phyloP scores from a whole-genome alignment of 176 grass and related monocot genomes.

The Oropetium thomaeum region DNA sequence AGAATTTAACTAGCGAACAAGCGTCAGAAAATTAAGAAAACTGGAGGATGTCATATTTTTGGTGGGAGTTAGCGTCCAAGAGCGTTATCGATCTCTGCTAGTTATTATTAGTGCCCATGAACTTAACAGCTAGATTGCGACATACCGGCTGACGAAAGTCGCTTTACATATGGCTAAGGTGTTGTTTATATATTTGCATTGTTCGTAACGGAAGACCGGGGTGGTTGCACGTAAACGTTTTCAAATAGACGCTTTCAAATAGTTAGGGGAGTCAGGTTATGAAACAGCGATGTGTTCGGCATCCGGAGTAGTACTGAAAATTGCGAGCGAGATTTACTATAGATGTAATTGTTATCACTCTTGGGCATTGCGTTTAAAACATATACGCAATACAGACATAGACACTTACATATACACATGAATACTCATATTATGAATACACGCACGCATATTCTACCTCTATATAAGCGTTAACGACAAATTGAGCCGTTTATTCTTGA shows the following conservation, averaged over 20 bases:
- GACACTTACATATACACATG: no score
- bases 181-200: conserved; percentile 14
- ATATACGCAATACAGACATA: no score
- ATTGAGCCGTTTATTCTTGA: no score
- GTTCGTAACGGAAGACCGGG: conserved; percentile 24
- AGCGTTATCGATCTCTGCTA: neutral
- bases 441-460: no score
- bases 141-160: conserved; percentile 2
- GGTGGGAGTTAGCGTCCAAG: conserved; percentile 30
- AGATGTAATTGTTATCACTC: no score
- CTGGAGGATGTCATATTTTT: no score
- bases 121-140: conserved; percentile 12
- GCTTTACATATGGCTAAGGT: neutral
- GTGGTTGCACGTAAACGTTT: neutral
- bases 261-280: neutral
- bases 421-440: no score
- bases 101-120: neutral
- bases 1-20: no score
- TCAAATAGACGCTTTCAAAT: conserved; percentile 1
- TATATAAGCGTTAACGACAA: no score
- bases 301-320: neutral
- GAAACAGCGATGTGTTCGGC: neutral
- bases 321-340: no score
- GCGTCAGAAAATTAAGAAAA: no score
- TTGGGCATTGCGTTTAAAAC: no score